Percentiles rank a stretch among this genome's conserved stretches.
Conservation (phyloP, 768 basidiomycete genomes). For the Mycena belliarum region DNA sequence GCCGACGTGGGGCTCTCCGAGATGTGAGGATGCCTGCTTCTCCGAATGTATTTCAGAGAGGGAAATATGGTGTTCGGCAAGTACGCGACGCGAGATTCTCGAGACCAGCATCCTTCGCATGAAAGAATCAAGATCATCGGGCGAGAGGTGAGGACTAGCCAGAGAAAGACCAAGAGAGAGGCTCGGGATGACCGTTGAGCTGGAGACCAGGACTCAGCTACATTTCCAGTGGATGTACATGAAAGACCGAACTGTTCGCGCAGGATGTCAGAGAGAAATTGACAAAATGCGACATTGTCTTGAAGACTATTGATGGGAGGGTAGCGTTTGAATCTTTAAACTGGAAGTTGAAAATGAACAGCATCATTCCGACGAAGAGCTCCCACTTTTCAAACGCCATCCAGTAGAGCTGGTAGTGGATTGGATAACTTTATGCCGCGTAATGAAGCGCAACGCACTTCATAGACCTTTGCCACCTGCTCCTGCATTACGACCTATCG, state of each 20-base stretch:
- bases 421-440: background rate
- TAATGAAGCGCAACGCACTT: constrained; percentile 45
- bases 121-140: constrained; percentile 81
- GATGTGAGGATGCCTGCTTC: constrained; percentile 30
- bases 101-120: constrained; percentile 92
- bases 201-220: constrained; percentile 27
- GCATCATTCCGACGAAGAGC: background rate
- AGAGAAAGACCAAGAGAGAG: constrained; percentile 81
- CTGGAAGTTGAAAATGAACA: background rate
- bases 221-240: constrained; percentile 2
- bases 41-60: constrained; percentile 61
- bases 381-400: constrained; percentile 79
- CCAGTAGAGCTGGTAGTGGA: constrained; percentile 73
- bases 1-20: constrained; percentile 69
- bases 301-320: constrained; percentile 69
- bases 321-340: constrained; percentile 67
- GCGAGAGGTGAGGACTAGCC: constrained; percentile 76
- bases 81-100: constrained; percentile 84
- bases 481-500: constrained; percentile 75
- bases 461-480: constrained; percentile 79
- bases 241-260: constrained; percentile 67
- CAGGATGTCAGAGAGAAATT: constrained; percentile 62
- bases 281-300: constrained; percentile 81
- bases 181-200: constrained; percentile 78
- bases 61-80: constrained; percentile 88